phyloP scores from a whole-genome alignment of 106 monocot genomes.

The Agapanthus africanus region DNA sequence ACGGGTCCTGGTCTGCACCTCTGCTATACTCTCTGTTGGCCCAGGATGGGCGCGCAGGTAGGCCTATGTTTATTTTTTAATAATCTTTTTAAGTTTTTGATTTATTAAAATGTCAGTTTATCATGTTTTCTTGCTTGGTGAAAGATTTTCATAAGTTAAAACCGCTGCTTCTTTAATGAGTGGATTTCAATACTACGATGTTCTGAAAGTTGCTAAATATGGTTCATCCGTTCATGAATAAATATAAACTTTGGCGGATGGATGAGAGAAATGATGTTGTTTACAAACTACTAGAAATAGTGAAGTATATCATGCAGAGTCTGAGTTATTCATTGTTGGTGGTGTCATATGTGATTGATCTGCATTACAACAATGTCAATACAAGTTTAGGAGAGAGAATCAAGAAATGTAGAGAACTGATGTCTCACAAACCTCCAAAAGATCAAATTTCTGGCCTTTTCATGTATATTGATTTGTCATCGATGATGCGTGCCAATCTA shows the following conservation, averaged over 20 bases:
- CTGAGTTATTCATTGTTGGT: too few relatives aligned
- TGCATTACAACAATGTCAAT: not conserved
- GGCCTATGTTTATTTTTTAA: conserved; percentile 1
- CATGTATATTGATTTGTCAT: too few relatives aligned
- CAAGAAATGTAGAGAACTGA: too few relatives aligned
- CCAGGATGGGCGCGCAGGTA: conserved; percentile 53
- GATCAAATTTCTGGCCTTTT: too few relatives aligned
- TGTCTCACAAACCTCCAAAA: too few relatives aligned
- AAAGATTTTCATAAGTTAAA: not conserved
- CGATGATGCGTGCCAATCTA: too few relatives aligned
- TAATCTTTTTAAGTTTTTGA: not conserved
- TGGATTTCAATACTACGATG: not conserved
- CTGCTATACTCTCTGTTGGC: conserved; percentile 6
- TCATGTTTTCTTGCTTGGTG: not conserved
- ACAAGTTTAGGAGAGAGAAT: not conserved
- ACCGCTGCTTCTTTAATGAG: not conserved
- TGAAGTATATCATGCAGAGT: too few relatives aligned
- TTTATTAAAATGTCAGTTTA: not conserved
- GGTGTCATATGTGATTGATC: too few relatives aligned
- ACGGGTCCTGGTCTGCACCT: conserved; percentile 20
- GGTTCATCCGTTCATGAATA: not conserved
- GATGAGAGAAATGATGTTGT: not conserved
- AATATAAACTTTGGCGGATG: not conserved
- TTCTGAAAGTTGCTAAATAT: not conserved
- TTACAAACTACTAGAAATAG: not conserved